These are phyloP conservation scores for Stephania yunnanensis DNA, from an alignment of 164 flowering plant genomes.

Conservation along the genomic window DNA sequence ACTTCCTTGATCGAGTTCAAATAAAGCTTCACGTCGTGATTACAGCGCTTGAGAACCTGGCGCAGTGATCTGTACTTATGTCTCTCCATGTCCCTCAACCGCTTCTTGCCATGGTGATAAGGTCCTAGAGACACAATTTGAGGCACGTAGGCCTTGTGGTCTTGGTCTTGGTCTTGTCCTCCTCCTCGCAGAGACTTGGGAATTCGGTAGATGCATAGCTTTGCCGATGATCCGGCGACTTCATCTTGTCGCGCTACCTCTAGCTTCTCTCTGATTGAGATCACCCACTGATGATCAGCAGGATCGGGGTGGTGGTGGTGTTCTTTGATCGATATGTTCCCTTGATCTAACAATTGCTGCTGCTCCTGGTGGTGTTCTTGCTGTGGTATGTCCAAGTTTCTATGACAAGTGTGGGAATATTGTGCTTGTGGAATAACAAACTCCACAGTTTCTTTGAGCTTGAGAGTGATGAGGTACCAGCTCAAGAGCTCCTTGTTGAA, in stretches of 20 bases:
- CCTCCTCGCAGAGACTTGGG: slow-evolving; percentile 40
- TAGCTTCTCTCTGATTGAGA: slow-evolving; percentile 59
- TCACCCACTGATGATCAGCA: slow-evolving; percentile 53
- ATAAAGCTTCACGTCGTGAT: slow-evolving; percentile 39
- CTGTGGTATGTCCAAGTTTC: slow-evolving; percentile 1
- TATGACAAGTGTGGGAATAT: slow-evolving; percentile 9
- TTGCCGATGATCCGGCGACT: slow-evolving; percentile 43
- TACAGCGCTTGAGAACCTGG: slow-evolving; percentile 38
- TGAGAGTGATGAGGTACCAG: slow-evolving; percentile 34
- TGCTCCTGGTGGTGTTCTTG: slow-evolving; percentile 5
- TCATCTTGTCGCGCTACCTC: slow-evolving; percentile 58
- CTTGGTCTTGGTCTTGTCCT: slow-evolving; percentile 12
- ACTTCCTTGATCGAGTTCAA: slow-evolving; percentile 38
- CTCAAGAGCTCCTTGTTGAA: slow-evolving; percentile 34
- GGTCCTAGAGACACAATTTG: slow-evolving; percentile 70
- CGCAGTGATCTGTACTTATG: slow-evolving; percentile 58
- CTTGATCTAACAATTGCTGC: neutral
- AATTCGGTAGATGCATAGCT: slow-evolving; percentile 45
- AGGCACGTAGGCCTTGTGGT: slow-evolving; percentile 56
- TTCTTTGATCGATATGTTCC: slow-evolving; percentile 10
- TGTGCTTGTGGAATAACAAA: slow-evolving; percentile 10
- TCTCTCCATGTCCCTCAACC: slow-evolving; percentile 51
- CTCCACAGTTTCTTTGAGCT: slow-evolving; percentile 29
- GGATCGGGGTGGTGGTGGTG: slow-evolving; percentile 17
- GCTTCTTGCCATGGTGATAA: slow-evolving; percentile 47